These are phyloP conservation scores for Talaromyces amestolkiae DNA, from an alignment of 2,329 filamentous ascomycete species.

Conservation along the genomic window DNA sequence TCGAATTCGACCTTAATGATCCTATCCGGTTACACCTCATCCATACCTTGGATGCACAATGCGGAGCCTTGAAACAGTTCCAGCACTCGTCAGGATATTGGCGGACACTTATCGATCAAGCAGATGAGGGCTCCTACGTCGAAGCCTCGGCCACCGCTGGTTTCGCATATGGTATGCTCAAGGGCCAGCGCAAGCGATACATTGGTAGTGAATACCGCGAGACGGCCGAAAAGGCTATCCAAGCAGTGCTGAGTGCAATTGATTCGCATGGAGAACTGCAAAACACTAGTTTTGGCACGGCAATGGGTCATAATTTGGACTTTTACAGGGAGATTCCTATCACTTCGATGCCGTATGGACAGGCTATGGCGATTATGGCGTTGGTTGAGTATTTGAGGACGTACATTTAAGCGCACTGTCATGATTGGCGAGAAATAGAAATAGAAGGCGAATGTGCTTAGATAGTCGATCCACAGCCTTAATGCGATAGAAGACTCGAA, in stretches of 20 bases:
- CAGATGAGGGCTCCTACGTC: slow-evolving; percentile 63
- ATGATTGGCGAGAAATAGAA: not conserved
- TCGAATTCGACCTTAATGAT: slow-evolving; percentile 60
- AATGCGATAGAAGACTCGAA: not conserved
- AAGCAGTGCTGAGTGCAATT: slow-evolving; percentile 65
- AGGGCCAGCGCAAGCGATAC: slow-evolving; percentile 68
- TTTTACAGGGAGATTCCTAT: slow-evolving; percentile 74
- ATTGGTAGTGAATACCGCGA: slow-evolving; percentile 61
- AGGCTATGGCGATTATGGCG: slow-evolving; percentile 82
- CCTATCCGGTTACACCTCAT: slow-evolving; percentile 55
- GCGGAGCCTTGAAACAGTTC: slow-evolving; percentile 59
- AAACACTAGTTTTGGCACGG: slow-evolving; percentile 75
- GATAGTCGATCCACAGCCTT: not conserved
- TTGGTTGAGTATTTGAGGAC: slow-evolving; percentile 69
- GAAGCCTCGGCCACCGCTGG: slow-evolving; percentile 77
- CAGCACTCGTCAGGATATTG: slow-evolving; percentile 66
- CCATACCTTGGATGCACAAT: slow-evolving; percentile 65
- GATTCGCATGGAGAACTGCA: slow-evolving; percentile 66
- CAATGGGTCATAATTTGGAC: slow-evolving; percentile 69
- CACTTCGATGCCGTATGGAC: slow-evolving; percentile 81
- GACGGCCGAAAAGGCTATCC: slow-evolving; percentile 63
- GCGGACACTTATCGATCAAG: slow-evolving; percentile 70
- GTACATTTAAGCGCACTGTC: slow-evolving; percentile 46
- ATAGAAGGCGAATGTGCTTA: not conserved
- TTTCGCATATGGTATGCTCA: slow-evolving; percentile 77